Base-by-base conservation (phyloP, 306 rosid genomes). In the Cicer cuneatum region DNA sequence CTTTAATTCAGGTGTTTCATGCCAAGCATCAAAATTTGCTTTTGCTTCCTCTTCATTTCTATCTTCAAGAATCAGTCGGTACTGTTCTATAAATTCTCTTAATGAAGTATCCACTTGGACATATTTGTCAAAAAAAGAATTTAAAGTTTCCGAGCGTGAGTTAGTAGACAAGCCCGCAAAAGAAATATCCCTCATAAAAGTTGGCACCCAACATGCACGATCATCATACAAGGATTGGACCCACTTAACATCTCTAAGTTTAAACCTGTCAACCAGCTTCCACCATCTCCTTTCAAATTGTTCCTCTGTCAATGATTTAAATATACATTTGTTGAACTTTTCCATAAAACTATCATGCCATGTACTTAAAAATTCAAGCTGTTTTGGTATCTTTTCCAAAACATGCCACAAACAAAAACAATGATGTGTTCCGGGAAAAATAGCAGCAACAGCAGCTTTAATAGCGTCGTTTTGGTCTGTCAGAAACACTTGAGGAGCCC, bases 11-110 rank as follows among this genome's bases (percentile, higher is more conserved):
- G 90, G 86, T 18, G 90, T 84, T 79, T 86, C 90, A 81, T 86
- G 90, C 88, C 90, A 86, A 7, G 90, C 86, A 84, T 86, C 90
- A 82, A 86, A 86, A 76, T 79, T 84, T 86, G 86, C 90, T 73
- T 82, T 86, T 48, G 90, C 90, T 84, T 86, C 90, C 79, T 86
- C 88, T 82, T 86, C 88, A 53, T 84, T 59, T 72, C 90, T 86
- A 58, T 84, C 90, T 82, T 82, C 90, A 81, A 86, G 79, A 76
- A 84, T 76, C 70, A 79, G 76, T 62, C 11, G 72, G 70, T 86
- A 86, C 37, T 69, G 86, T 37, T 86, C 88, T 18, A 79, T 70
- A 82, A 86, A 84, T 54, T 79, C 88, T 59, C 66, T 81, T 77
- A 86, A 73, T 4, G 90, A 81, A 69, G 85, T 79, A 74, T 86